Conservation (phyloP, 2,329 filamentous ascomycete genomes). For the Elsinoe fawcettii region DNA sequence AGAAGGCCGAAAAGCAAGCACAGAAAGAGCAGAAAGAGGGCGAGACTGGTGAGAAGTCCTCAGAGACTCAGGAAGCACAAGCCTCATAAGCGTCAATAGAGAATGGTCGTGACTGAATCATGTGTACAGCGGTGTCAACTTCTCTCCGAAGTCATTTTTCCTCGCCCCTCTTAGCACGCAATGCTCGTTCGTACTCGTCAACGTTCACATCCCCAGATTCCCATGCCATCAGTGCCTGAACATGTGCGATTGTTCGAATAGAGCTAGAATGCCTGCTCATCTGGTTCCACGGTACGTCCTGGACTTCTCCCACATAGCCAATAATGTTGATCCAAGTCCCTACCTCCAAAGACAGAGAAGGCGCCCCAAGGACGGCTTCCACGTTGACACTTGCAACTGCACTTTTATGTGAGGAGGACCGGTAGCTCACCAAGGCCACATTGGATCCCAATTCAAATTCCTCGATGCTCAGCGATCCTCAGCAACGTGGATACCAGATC, state of each 20-base stretch:
- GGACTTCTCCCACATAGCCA: slow-evolving; percentile 49
- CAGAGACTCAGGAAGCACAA: not conserved
- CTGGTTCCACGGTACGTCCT: not conserved
- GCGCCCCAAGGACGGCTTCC: slow-evolving; percentile 58
- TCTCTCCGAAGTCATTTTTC: not conserved
- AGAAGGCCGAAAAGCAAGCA: slow-evolving; percentile 33
- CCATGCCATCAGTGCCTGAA: slow-evolving; percentile 76
- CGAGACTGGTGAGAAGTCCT: not conserved
- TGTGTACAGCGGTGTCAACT: not conserved
- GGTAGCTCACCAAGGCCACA: slow-evolving; percentile 60
- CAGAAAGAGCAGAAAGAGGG: slow-evolving; percentile 21
- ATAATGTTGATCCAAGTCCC: slow-evolving; percentile 89
- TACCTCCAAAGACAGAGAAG: slow-evolving; percentile 54
- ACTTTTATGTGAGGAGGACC: slow-evolving; percentile 42
- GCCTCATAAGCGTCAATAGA: not conserved
- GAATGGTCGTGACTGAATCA: no score
- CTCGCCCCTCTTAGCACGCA: slow-evolving; percentile 26
- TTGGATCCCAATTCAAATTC: slow-evolving; percentile 52
- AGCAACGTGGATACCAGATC: slow-evolving; percentile 4
- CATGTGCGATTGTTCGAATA: slow-evolving; percentile 29
- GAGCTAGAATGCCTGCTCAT: not conserved
- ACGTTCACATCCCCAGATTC: slow-evolving; percentile 65
- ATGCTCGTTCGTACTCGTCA: slow-evolving; percentile 58
- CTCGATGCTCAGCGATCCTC: slow-evolving; percentile 43
- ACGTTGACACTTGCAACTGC: slow-evolving; percentile 58